Evolutionary conservation across 2,329 filamentous ascomycete species (phyloP).

Genomic region (Stylonectria norvegica): DNA sequence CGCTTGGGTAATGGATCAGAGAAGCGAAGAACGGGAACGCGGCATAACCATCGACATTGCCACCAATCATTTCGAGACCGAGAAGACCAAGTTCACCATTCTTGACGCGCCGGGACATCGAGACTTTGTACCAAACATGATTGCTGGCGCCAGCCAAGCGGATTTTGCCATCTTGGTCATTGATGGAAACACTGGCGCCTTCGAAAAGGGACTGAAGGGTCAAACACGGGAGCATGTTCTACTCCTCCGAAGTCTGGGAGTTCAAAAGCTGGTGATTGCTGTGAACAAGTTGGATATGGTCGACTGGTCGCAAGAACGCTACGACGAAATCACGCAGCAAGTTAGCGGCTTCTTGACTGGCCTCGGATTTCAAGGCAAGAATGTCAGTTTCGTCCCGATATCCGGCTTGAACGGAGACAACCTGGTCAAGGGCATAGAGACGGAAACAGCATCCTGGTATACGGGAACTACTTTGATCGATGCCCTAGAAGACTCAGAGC

Average conservation of each 20-base stretch:
- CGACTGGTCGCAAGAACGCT: slow-evolving; percentile 76
- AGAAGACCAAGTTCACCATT: slow-evolving; percentile 84
- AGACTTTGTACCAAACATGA: slow-evolving; percentile 99
- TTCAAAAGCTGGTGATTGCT: slow-evolving; percentile 82
- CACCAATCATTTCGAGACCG: slow-evolving; percentile 89
- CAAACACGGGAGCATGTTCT: slow-evolving; percentile 94
- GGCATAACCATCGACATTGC: slow-evolving; percentile 97
- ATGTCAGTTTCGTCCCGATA: slow-evolving; percentile 83
- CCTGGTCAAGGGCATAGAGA: slow-evolving; percentile 59
- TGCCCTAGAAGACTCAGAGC: slow-evolving; percentile 79
- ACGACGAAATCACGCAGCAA: slow-evolving; percentile 80
- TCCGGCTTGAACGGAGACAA: slow-evolving; percentile 90
- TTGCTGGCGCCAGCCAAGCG: slow-evolving; percentile 90
- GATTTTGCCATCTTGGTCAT: slow-evolving; percentile 95
- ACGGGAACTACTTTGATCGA: slow-evolving; percentile 73
- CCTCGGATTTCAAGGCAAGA: slow-evolving; percentile 77
- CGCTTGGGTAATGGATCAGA: slow-evolving; percentile 94
- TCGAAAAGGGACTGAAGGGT: slow-evolving; percentile 88
- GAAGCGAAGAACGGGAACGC: slow-evolving; percentile 79
- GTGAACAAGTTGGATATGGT: slow-evolving; percentile 94
- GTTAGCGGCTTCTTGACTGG: slow-evolving; percentile 77
- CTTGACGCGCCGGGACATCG: slow-evolving; percentile 91
- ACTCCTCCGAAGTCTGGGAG: slow-evolving; percentile 83
- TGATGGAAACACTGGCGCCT: slow-evolving; percentile 84
- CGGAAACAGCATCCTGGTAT: slow-evolving; percentile 71